These are phyloP conservation scores for Erodium moschatum DNA, from an alignment of 441 rosid species.

Conservation along the genomic window DNA sequence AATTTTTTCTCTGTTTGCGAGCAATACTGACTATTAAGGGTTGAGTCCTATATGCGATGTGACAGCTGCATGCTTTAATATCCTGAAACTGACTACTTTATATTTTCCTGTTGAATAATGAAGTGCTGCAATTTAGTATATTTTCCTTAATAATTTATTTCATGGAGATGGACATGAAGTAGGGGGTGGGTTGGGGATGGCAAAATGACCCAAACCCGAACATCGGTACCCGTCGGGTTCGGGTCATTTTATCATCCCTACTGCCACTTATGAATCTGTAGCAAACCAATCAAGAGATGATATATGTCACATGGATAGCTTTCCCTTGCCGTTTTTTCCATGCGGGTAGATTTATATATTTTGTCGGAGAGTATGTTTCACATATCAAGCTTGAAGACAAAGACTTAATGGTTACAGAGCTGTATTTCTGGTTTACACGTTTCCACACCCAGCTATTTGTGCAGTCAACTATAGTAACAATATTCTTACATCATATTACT, in stretches of 20 bases:
- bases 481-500: slow-evolving; percentile 8
- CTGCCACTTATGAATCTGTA: no score
- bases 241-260: no score
- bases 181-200: not conserved
- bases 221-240: no score
- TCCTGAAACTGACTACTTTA: not conserved
- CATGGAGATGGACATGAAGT: not conserved
- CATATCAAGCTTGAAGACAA: not conserved
- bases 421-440: not conserved
- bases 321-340: not conserved
- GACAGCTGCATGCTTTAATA: not conserved
- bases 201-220: no score
- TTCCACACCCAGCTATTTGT: not conserved
- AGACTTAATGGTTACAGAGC: not conserved
- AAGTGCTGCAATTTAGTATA: not conserved
- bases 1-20: slow-evolving; percentile 5
- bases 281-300: no score
- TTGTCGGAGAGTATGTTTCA: not conserved
- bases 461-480: not conserved
- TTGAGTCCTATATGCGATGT: not conserved
- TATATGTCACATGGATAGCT: not conserved
- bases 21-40: not conserved
- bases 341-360: not conserved
- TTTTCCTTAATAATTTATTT: not conserved
- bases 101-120: not conserved